Conservation (phyloP, 805 yeast genomes). For the Metschnikowia matae region DNA sequence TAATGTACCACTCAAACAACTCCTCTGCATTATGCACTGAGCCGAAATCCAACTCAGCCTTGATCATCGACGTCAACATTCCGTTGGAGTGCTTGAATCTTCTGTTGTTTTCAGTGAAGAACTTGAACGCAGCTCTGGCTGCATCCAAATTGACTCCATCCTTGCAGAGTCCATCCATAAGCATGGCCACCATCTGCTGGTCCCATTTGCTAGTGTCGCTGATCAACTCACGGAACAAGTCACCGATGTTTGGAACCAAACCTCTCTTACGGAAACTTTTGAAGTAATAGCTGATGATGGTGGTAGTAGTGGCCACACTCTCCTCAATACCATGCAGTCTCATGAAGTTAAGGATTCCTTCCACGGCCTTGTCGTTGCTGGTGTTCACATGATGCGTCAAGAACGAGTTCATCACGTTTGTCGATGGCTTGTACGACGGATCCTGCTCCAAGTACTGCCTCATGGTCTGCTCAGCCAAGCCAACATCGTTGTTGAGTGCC, state of each 20-base stretch:
- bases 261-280: conserved; percentile 44
- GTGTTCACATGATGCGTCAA: conserved; percentile 39
- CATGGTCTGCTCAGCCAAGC: conserved; percentile 44
- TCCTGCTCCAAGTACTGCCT: conserved; percentile 31
- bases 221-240: conserved; percentile 41
- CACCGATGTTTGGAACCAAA: conserved; percentile 36
- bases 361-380: conserved; percentile 45
- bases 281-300: conserved; percentile 51
- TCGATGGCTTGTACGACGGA: conserved; percentile 39
- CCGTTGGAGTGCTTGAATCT: conserved; percentile 23
- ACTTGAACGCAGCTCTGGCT: conserved; percentile 48
- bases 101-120: conserved; percentile 33
- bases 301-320: conserved; percentile 61
- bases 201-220: conserved; percentile 32
- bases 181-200: conserved; percentile 45
- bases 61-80: conserved; percentile 45
- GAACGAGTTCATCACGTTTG: conserved; percentile 50
- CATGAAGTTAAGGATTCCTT: conserved; percentile 46
- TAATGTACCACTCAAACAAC: conserved; percentile 32
- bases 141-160: conserved; percentile 44
- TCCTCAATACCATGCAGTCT: conserved; percentile 40
- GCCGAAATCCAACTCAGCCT: conserved; percentile 44
- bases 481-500: conserved; percentile 34
- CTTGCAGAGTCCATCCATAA: conserved; percentile 51
- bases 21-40: conserved; percentile 27